Percentiles rank a stretch among this genome's conserved stretches.
These are phyloP conservation scores for Hericium coralloides DNA, from an alignment of 768 basidiomycete genomes.

Conservation along the genomic window DNA sequence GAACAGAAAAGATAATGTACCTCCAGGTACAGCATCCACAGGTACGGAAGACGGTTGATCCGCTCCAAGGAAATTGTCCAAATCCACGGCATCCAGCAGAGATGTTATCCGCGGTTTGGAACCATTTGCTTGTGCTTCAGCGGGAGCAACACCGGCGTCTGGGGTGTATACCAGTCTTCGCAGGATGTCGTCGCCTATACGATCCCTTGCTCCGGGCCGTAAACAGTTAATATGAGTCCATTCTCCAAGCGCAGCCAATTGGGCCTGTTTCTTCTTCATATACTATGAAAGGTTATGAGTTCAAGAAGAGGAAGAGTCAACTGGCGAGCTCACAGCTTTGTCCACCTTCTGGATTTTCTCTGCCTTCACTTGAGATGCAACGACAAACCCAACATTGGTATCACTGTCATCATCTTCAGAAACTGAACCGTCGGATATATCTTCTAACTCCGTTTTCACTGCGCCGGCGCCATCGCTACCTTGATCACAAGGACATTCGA, in stretches of 20 bases:
- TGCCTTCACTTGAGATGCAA: conserved; percentile 52
- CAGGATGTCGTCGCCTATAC: conserved; percentile 60
- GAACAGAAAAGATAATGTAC: conserved; percentile 70
- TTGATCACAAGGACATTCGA: conserved; percentile 65
- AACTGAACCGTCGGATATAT: background rate
- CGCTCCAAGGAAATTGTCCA: conserved; percentile 35
- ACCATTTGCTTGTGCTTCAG: conserved; percentile 4
- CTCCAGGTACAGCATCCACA: conserved; percentile 46
- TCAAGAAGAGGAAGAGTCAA: conserved; percentile 3
- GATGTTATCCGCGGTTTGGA: conserved; percentile 20
- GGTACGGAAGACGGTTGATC: conserved; percentile 26
- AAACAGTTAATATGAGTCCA: conserved; percentile 85
- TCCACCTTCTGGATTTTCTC: conserved; percentile 38
- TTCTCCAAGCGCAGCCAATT: conserved; percentile 62
- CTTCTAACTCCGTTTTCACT: background rate
- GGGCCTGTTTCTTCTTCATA: conserved; percentile 55
- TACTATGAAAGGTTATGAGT: conserved; percentile 33
- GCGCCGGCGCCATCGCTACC: background rate
- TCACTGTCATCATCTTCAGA: conserved; percentile 21
- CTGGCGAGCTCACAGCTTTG: conserved; percentile 35
- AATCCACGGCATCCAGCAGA: conserved; percentile 36
- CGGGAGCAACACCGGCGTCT: conserved; percentile 7
- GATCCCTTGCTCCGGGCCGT: conserved; percentile 30
- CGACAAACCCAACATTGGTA: conserved; percentile 37
- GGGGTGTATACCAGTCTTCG: conserved; percentile 34